Evolutionary conservation across 768 basidiomycete species (phyloP).

Genomic region (Cystofilobasidium bisporidii): DNA sequence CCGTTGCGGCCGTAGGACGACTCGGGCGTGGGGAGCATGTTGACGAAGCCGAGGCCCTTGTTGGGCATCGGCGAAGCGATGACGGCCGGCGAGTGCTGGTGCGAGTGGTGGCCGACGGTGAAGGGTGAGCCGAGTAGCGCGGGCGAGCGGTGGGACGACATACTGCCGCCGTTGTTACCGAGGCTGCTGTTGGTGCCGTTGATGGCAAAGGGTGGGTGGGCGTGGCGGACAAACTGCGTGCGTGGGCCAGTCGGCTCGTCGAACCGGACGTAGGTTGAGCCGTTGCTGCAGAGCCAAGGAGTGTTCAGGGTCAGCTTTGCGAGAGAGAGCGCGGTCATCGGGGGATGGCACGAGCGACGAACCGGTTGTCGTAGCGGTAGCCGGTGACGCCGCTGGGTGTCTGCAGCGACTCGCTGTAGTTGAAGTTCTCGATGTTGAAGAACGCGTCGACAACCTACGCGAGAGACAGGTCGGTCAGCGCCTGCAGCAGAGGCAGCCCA

Average conservation of each 20-base stretch:
- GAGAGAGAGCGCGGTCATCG: no score
- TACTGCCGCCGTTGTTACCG: no score
- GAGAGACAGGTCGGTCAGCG: no score
- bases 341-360: not conserved
- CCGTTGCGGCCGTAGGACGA: not conserved
- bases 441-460: constrained; percentile 3
- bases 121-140: not conserved
- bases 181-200: not conserved
- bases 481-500: no score
- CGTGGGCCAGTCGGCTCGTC: constrained; percentile 27
- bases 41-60: not conserved
- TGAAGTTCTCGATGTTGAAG: constrained; percentile 23
- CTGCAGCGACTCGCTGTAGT: constrained; percentile 22
- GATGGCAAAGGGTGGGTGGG: constrained; percentile 5
- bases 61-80: not conserved
- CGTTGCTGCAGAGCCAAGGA: constrained; percentile 6
- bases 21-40: not conserved
- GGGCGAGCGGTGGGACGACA: not conserved
- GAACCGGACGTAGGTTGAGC: constrained; percentile 23
- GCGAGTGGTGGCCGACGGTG: no score
- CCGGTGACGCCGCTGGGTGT: constrained; percentile 7
- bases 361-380: constrained; percentile 25
- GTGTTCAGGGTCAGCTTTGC: no score
- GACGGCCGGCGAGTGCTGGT: not conserved
- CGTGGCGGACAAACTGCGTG: constrained; percentile 12